Conservation (phyloP, 768 basidiomycete genomes). For the Mycena venus region DNA sequence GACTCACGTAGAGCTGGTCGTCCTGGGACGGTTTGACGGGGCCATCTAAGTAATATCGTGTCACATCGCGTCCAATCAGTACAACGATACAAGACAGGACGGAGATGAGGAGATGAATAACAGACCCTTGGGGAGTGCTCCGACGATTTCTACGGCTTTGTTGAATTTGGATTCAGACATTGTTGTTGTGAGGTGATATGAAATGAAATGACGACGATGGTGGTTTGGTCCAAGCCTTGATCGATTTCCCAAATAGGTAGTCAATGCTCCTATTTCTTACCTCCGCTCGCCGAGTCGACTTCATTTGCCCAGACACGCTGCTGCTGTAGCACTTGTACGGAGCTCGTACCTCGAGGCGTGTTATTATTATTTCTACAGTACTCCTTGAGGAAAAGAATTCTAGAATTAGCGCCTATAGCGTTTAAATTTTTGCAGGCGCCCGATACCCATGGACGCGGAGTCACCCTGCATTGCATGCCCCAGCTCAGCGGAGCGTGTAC, state of each 20-base stretch:
- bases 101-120: too few species aligned
- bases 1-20: slow-evolving; percentile 84
- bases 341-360: neutral
- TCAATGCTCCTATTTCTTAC: neutral
- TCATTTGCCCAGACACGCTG: neutral
- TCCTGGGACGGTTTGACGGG: slow-evolving; percentile 80
- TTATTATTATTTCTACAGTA: neutral
- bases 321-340: neutral
- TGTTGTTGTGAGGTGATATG: too few species aligned
- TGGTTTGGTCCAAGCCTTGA: slow-evolving; percentile 14
- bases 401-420: neutral
- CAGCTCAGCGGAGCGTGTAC: neutral
- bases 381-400: neutral
- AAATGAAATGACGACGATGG: too few species aligned
- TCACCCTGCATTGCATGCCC: slow-evolving; percentile 3
- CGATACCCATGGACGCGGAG: slow-evolving; percentile 19
- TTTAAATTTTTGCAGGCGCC: neutral
- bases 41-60: too few species aligned
- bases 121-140: slow-evolving; percentile 68
- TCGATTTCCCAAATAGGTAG: neutral
- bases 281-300: neutral
- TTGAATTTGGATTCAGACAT: slow-evolving; percentile 84
- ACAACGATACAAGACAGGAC: too few species aligned
- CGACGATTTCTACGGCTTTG: slow-evolving; percentile 78
- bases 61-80: neutral